Evolutionary conservation across 2,329 filamentous ascomycete species (phyloP), one percentile per base, ranked within the genome.

Genomic region (Venturia nashicola): DNA sequence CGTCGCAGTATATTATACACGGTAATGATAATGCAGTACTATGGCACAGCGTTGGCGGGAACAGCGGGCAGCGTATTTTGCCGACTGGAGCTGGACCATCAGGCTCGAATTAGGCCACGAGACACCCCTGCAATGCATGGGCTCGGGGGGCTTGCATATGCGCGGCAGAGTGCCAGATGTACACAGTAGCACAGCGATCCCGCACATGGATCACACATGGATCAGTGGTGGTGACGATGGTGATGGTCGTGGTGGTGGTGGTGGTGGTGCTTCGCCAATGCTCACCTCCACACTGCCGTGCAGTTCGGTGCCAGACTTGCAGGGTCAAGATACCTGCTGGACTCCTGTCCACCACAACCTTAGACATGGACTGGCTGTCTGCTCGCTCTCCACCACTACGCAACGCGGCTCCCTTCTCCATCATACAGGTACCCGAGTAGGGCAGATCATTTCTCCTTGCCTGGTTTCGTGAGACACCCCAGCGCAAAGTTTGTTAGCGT

Each of bases 131-230:
- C 27, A 12, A 27, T 57, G n/a, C 32, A 57, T n/a, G 16, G 32
- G 51, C 51, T 57, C 51, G 32, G 51, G 51, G 32, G 51, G 51
- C 51, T 57, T 57, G 51, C 51, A 57, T 27, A 57, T 57, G 51
- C 14, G 32, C 32, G 51, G 51, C 51, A 57, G 51, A 57, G 48
- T 55, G 48, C 9, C 51, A 36, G 51, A 57, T 57, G 51, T 36
- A n/a, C n/a, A n/a, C n/a, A n/a, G n/a, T n/a, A 34, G 48, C 48
- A 54, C 48, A 32, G 23, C 48, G 20, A 54, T 54, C 48, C 51
- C 32, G 51, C 51, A 18, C 51, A 57, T 36, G 32, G 14, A 57
- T 57, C 32, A 57, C 51, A 18, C 51, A 57, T 36, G 32, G 14
- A 57, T 57, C 32, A 57, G 6, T 9, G 34, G 6, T 39, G 36